A percentile compares a stretch with the other conserved stretches of the same genome.
Evolutionary conservation across 1,284 basidiomycete species (phyloP).

Genomic region (Porphyrellus sp.): DNA sequence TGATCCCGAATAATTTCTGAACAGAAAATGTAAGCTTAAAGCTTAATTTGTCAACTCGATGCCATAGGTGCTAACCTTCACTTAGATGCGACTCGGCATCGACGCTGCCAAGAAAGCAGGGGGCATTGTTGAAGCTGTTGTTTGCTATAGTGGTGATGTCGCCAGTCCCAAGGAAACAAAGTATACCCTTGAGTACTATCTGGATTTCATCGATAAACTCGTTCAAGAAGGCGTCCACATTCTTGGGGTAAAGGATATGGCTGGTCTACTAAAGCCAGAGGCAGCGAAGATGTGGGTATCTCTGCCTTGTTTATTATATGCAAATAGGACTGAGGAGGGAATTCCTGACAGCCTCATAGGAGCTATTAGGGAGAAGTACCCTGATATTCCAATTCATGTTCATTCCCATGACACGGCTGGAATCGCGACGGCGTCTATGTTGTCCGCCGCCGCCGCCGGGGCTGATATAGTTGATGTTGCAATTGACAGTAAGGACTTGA

Average conservation of each 20-base stretch:
- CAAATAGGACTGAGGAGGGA: conserved; percentile 6
- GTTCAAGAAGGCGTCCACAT: conserved; percentile 97
- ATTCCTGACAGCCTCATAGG: conserved; percentile 70
- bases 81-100: conserved; percentile 90
- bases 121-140: conserved; percentile 95
- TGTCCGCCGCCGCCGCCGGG: conserved; percentile 92
- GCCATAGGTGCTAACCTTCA: conserved; percentile 14
- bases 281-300: conserved; percentile 77
- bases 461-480: conserved; percentile 98
- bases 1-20: conserved; percentile 11
- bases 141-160: conserved; percentile 99
- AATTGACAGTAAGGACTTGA: conserved; percentile 78
- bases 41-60: not conserved
- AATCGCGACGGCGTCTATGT: conserved; percentile 95
- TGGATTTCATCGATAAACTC: conserved; percentile 93
- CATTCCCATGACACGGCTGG: conserved; percentile 99
- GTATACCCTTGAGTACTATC: conserved; percentile 98
- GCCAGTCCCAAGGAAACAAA: conserved; percentile 95
- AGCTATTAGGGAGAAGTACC: conserved; percentile 93
- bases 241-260: conserved; percentile 99
- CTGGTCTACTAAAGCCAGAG: conserved; percentile 93
- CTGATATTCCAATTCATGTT: conserved; percentile 97
- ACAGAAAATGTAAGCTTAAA: conserved; percentile 60
- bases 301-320: not conserved
- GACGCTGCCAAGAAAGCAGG: conserved; percentile 99